phyloP scores from a whole-genome alignment of 352 stramenopile species.

The Peronospora destructor region DNA sequence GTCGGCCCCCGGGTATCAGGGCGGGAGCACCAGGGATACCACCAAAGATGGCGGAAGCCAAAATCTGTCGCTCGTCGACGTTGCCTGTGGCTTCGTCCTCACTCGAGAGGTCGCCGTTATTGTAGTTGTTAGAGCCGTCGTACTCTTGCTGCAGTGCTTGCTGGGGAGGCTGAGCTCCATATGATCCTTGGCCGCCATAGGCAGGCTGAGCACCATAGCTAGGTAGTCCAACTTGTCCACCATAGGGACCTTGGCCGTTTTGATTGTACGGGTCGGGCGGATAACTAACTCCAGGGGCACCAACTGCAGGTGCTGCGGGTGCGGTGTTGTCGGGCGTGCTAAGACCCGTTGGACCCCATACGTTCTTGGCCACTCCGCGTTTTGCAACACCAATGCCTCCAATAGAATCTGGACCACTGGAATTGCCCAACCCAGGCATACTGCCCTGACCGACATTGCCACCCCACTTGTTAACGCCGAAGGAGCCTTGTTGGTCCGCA shows the following conservation, averaged over 20 bases:
- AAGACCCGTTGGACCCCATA: constrained; percentile 77
- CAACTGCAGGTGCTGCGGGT: constrained; percentile 14
- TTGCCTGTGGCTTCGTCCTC: constrained; percentile 28
- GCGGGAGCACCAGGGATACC: constrained; percentile 83
- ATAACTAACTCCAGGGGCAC: constrained; percentile 26
- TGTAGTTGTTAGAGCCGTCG: constrained; percentile 29
- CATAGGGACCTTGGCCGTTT: constrained; percentile 24
- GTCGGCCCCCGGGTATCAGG: constrained; percentile 37
- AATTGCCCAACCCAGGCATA: constrained; percentile 22
- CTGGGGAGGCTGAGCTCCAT: constrained; percentile 28
- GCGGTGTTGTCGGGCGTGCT: constrained; percentile 46
- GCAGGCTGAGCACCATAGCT: constrained; percentile 34
- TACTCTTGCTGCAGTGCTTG: constrained; percentile 42
- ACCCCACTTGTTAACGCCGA: constrained; percentile 60
- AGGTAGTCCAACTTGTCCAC: constrained; percentile 19
- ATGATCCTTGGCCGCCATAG: constrained; percentile 32
- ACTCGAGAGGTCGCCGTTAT: constrained; percentile 45
- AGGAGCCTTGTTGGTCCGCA: constrained; percentile 43
- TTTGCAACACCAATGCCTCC: constrained; percentile 40
- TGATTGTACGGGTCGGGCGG: constrained; percentile 37
- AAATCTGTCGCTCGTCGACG: constrained; percentile 72
- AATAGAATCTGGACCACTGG: constrained; percentile 30
- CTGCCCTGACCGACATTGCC: constrained; percentile 28
- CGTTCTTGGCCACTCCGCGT: constrained; percentile 67
- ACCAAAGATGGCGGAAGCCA: constrained; percentile 95